Base-by-base conservation (phyloP, 106 monocot species). In the Allium cepa region DNA sequence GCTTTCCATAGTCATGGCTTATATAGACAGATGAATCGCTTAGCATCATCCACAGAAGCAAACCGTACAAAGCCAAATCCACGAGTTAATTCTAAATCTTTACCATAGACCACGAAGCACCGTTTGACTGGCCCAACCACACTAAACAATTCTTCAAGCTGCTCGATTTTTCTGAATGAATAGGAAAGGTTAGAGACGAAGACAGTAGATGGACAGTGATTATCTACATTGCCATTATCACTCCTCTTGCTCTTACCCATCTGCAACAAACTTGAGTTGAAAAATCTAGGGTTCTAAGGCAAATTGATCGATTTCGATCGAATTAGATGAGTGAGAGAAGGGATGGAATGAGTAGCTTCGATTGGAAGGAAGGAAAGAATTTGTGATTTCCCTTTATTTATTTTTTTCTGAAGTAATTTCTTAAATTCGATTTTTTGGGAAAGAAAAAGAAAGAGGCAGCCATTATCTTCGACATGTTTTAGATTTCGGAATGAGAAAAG, bases 41-140 rank as follows among this genome's bases (percentile, higher is more conserved):
- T 77, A 62, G 92, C 91, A 84, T 96, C 91, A 74, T 84, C 79
- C 18, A 62, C 68, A 46, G 88, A 57, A 66, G 92, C 96, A 86
- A 90, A 85, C 69, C 82, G 82, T 17, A 90, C 89, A 70, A 80
- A 85, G 61, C 85, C 85, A 82, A 90, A 82, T 7, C 85, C 82
- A 26, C 79, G 79, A 59, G 71, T 85, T 67, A 55, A 71, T 56
- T 90, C 79, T n/a, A 85, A 82, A 26, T 85, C 92, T 61, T 89
- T 88, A 1, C 79, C 17, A 8, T 77, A 45, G 11, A 97, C 92
- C 77, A 92, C 69, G 46, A 97, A 97, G 82, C 92, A 84, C 56
- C 92, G 92, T 70, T 92, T 63, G 48, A 96, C 91, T 0, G 96
- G 96, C 4, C 88, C 96, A 2, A 96, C 88, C 22, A 92, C 92